phyloP scores from a whole-genome alignment of 2,329 filamentous ascomycete species.

The Colletotrichum tabaci region DNA sequence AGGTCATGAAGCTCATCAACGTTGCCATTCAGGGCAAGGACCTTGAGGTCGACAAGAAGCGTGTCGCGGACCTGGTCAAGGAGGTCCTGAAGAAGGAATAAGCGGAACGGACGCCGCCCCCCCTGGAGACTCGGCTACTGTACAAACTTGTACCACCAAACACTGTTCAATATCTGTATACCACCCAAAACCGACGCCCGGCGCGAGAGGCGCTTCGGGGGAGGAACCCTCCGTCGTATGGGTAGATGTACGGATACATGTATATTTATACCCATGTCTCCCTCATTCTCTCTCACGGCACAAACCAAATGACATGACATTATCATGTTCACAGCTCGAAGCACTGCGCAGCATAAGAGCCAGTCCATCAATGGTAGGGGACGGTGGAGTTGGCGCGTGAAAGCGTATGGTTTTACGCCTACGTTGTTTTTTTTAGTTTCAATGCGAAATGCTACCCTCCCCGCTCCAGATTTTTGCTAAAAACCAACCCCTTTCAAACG shows the following conservation, averaged over 20 bases:
- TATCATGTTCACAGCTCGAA: not conserved
- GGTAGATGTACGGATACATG: too few species aligned
- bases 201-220: too few species aligned
- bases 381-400: constrained; percentile 3
- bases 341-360: too few species aligned
- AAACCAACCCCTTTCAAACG: constrained; percentile 18
- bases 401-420: constrained; percentile 11
- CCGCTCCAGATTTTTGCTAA: not conserved
- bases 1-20: constrained; percentile 75
- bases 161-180: constrained; percentile 10
- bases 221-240: not conserved
- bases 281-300: not conserved
- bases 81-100: constrained; percentile 50
- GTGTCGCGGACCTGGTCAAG: constrained; percentile 74
- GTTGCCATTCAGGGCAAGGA: constrained; percentile 73
- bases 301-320: not conserved
- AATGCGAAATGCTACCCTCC: constrained; percentile 9
- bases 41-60: constrained; percentile 75
- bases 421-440: not conserved
- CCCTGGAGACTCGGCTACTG: not conserved
- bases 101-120: not conserved
- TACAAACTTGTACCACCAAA: constrained; percentile 25
- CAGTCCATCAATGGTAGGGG: not conserved
- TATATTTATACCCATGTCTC: too few species aligned
- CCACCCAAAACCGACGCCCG: not conserved